phyloP scores from a whole-genome alignment of 108 stramenopile species.

The Cyclotella choctawhatcheeana region DNA sequence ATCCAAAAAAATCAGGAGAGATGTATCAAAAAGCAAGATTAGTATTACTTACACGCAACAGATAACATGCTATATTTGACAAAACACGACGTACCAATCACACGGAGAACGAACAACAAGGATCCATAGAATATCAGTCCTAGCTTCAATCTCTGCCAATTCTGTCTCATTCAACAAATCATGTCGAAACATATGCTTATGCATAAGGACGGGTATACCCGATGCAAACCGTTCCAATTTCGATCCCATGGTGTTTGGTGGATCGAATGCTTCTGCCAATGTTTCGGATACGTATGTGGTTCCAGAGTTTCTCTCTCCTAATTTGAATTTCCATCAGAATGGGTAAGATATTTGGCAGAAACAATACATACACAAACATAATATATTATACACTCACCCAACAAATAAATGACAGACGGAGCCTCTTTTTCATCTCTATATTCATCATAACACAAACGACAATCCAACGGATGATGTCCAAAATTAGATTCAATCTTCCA shows the following conservation, averaged over 20 bases:
- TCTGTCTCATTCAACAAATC: conserved; percentile 48
- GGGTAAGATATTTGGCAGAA: neutral
- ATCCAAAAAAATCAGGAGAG: neutral
- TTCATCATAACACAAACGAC: conserved; percentile 30
- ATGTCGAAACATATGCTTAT: conserved; percentile 58
- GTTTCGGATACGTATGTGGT: conserved; percentile 50
- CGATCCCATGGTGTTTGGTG: conserved; percentile 37
- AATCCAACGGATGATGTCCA: conserved; percentile 48
- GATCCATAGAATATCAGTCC: conserved; percentile 51
- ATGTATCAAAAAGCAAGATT: neutral
- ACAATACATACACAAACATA: too few species aligned
- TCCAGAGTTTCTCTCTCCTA: conserved; percentile 43
- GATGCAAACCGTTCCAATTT: conserved; percentile 34
- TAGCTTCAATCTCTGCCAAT: conserved; percentile 31
- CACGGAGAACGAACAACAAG: conserved; percentile 57
- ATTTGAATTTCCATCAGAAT: neutral
- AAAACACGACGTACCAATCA: conserved; percentile 31
- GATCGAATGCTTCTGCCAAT: conserved; percentile 46
- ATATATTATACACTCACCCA: conserved; percentile 18
- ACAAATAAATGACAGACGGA: conserved; percentile 35
- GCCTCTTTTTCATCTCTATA: neutral
- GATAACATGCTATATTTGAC: neutral
- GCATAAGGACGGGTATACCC: conserved; percentile 43
- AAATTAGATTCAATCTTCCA: conserved; percentile 50
- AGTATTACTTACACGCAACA: neutral